phyloP scores from a whole-genome alignment of 2,329 filamentous ascomycete species.

The Aspergillus sergii region DNA sequence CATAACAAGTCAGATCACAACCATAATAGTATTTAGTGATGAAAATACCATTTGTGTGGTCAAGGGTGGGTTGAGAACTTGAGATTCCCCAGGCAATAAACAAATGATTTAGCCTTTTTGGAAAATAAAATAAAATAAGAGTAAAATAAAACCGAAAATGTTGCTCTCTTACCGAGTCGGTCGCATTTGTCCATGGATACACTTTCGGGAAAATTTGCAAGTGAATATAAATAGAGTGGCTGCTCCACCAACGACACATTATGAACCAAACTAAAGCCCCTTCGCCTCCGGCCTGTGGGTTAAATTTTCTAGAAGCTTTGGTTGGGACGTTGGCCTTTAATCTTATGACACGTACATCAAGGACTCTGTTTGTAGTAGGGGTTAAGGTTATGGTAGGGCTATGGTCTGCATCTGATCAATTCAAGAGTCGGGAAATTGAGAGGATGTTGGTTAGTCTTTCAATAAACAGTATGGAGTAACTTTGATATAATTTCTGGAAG shows the following conservation, averaged over 20 bases:
- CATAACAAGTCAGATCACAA: neutral
- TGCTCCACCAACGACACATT: slow-evolving; percentile 4
- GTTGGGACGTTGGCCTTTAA: neutral
- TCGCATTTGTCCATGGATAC: neutral
- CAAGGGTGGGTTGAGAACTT: neutral
- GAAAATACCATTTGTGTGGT: neutral
- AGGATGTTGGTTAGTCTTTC: neutral
- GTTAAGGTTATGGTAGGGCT: neutral
- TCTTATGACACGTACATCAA: neutral
- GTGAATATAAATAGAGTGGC: slow-evolving; percentile 8
- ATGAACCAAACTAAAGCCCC: slow-evolving; percentile 1
- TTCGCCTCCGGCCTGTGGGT: neutral
- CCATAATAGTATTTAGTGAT: neutral
- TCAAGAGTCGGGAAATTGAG: neutral
- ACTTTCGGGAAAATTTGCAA: slow-evolving; percentile 5
- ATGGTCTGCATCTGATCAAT: neutral
- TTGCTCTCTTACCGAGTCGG: neutral
- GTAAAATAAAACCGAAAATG: neutral
- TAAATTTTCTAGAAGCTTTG: slow-evolving; percentile 1
- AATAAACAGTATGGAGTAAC: neutral
- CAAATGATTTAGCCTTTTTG: neutral
- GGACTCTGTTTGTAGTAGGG: neutral
- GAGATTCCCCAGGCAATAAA: neutral
- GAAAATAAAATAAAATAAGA: neutral
- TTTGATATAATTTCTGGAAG: neutral